Percentiles rank a stretch among this genome's conserved stretches.
These are phyloP conservation scores for Adansonia gregorii DNA, from an alignment of 441 rosid species.

Conservation along the genomic window DNA sequence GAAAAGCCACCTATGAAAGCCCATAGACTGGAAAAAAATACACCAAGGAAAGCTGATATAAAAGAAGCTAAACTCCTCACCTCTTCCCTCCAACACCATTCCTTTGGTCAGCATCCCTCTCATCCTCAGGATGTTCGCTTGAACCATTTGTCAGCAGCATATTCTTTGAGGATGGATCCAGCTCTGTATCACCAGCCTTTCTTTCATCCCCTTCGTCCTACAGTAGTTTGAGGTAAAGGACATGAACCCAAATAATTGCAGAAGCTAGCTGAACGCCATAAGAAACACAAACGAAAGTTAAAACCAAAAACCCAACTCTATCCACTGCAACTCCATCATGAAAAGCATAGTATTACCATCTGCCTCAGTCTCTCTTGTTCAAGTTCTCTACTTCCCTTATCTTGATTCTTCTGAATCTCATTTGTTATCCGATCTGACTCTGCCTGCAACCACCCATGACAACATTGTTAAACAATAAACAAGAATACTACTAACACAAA, in stretches of 20 bases:
- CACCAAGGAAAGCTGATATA: background rate
- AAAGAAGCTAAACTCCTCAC: constrained; percentile 39
- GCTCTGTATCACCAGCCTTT: constrained; percentile 48
- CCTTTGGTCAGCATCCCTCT: constrained; percentile 52
- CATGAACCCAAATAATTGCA: constrained; percentile 99
- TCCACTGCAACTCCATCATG: constrained; percentile 67
- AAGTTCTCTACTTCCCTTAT: constrained; percentile 59
- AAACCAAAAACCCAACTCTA: constrained; percentile 53
- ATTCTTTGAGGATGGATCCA: constrained; percentile 48
- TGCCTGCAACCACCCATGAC: constrained; percentile 46
- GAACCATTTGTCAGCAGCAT: constrained; percentile 38
- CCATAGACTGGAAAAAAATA: background rate
- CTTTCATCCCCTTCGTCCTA: constrained; percentile 76
- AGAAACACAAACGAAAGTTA: constrained; percentile 79
- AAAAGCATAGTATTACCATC: constrained; percentile 75
- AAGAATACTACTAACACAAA: background rate
- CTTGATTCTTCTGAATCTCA: constrained; percentile 74
- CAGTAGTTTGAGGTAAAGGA: constrained; percentile 99
- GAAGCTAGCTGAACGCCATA: constrained; percentile 97
- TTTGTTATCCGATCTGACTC: constrained; percentile 59
- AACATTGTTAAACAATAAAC: constrained; percentile 25
- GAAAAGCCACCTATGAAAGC: background rate
- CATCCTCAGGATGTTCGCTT: constrained; percentile 44
- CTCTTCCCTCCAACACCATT: constrained; percentile 65
- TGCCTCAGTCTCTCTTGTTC: constrained; percentile 58